A percentile compares a stretch with the other conserved stretches of the same genome.
Conservation (phyloP, 192 early-diverging fungal genomes). For the Linnemannia zychae region DNA sequence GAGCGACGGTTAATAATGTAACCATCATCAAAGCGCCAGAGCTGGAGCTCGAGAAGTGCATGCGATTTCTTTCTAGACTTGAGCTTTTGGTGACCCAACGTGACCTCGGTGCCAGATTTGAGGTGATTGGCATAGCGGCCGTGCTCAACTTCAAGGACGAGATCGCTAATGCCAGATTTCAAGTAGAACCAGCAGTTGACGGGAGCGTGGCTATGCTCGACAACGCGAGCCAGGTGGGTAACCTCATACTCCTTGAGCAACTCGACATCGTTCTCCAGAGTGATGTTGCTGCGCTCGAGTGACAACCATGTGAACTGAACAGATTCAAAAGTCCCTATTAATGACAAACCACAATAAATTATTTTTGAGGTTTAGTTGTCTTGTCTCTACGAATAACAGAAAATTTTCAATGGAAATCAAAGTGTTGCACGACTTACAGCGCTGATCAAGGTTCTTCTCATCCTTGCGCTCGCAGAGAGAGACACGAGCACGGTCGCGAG, state of each 20-base stretch:
- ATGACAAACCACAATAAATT: too few relatives aligned
- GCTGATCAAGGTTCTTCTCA: constrained; percentile 51
- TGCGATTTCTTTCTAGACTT: constrained; percentile 56
- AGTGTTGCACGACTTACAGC: constrained; percentile 21
- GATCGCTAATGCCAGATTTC: constrained; percentile 50
- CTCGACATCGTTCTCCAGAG: constrained; percentile 28
- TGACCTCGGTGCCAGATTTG: constrained; percentile 33
- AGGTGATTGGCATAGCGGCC: constrained; percentile 37
- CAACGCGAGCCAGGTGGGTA: constrained; percentile 31
- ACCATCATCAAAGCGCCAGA: constrained; percentile 51
- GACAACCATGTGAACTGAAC: constrained; percentile 45
- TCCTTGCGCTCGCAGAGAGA: constrained; percentile 51
- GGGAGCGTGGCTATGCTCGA: constrained; percentile 21
- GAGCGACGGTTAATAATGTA: constrained; percentile 53
- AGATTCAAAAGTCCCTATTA: constrained; percentile 48
- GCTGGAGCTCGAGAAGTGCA: constrained; percentile 51
- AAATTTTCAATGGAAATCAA: neutral
- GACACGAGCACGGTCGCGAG: constrained; percentile 45
- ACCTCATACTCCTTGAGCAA: constrained; percentile 48
- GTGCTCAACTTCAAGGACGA: constrained; percentile 35
- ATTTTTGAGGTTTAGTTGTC: neutral
- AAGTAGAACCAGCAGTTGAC: constrained; percentile 53
- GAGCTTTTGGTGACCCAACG: constrained; percentile 41
- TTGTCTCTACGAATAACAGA: too few relatives aligned
- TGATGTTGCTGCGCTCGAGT: constrained; percentile 9